These are phyloP conservation scores for Dactylorhiza incarnata DNA, from an alignment of 106 monocot species.

Conservation along the genomic window DNA sequence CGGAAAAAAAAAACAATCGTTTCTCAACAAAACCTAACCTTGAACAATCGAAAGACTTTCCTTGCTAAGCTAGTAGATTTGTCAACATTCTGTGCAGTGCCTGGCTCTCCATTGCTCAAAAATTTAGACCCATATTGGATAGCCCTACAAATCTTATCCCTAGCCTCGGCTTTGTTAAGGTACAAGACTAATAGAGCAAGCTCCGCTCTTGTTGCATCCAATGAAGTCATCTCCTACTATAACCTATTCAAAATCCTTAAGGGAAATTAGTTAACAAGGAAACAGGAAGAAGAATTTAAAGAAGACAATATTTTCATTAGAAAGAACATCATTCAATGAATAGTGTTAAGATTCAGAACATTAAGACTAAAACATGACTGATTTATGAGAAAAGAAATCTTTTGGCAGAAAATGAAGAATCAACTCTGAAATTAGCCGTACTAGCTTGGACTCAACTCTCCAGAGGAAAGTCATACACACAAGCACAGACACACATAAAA, in stretches of 20 bases:
- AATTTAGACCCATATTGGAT: slow-evolving; percentile 93
- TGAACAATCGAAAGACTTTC: slow-evolving; percentile 85
- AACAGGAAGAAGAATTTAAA: too few relatives aligned
- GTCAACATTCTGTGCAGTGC: slow-evolving; percentile 77
- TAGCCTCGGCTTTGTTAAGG: slow-evolving; percentile 84
- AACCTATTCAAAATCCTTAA: too few relatives aligned
- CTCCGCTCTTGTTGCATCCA: slow-evolving; percentile 69
- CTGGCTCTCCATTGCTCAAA: slow-evolving; percentile 75
- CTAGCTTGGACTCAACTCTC: too few relatives aligned
- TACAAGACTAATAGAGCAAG: slow-evolving; percentile 71
- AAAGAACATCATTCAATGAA: neutral
- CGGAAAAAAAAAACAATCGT: neutral
- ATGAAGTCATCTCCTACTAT: slow-evolving; percentile 42
- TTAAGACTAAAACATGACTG: neutral
- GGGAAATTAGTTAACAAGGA: too few relatives aligned
- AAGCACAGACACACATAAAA: too few relatives aligned
- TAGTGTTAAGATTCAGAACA: too few relatives aligned
- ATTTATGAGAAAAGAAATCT: too few relatives aligned
- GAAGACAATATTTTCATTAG: too few relatives aligned
- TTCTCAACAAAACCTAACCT: slow-evolving; percentile 28
- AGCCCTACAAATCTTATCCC: slow-evolving; percentile 88
- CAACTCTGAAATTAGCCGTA: too few relatives aligned
- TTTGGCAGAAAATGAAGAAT: too few relatives aligned
- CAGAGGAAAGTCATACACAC: too few relatives aligned
- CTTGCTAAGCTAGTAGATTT: slow-evolving; percentile 81